These are phyloP conservation scores for Takashimella koratensis DNA, from an alignment of 1,284 basidiomycete species.

Conservation along the genomic window DNA sequence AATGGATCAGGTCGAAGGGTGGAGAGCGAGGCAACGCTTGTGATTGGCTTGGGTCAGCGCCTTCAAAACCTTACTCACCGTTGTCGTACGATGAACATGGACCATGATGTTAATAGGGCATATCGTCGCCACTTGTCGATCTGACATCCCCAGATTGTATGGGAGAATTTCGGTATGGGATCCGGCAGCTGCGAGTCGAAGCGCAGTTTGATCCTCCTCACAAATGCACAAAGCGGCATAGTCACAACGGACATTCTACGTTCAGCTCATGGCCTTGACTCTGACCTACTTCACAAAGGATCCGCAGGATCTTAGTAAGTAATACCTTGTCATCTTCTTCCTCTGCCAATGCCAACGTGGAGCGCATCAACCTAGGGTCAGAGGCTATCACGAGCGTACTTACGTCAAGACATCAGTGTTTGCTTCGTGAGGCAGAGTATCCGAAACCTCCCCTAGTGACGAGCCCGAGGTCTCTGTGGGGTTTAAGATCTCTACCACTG, in stretches of 20 bases:
- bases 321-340: slow-evolving; percentile 34
- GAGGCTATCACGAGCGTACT: background rate
- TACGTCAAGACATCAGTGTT: background rate
- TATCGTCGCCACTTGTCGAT: slow-evolving; percentile 17
- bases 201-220: slow-evolving; percentile 15
- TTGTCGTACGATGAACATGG: slow-evolving; percentile 33
- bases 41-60: slow-evolving; percentile 16
- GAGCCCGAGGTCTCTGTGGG: background rate
- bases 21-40: slow-evolving; percentile 9
- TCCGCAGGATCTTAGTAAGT: slow-evolving; percentile 29
- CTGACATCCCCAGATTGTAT: slow-evolving; percentile 26
- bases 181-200: slow-evolving; percentile 34
- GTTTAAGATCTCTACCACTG: no score
- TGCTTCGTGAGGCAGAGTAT: background rate
- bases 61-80: background rate
- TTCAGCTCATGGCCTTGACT: background rate
- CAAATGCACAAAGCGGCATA: slow-evolving; percentile 36
- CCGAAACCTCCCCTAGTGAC: background rate
- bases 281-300: slow-evolving; percentile 31
- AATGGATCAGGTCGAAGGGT: slow-evolving; percentile 31
- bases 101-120: slow-evolving; percentile 34
- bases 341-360: slow-evolving; percentile 33
- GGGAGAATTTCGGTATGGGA: slow-evolving; percentile 24
- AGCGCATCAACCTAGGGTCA: slow-evolving; percentile 29
- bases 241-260: slow-evolving; percentile 21